Evolutionary conservation across 169 alveolate genomes (phyloP), one percentile per base, ranked within the genome.

Genomic region (Ichthyophthirius multifiliis): DNA sequence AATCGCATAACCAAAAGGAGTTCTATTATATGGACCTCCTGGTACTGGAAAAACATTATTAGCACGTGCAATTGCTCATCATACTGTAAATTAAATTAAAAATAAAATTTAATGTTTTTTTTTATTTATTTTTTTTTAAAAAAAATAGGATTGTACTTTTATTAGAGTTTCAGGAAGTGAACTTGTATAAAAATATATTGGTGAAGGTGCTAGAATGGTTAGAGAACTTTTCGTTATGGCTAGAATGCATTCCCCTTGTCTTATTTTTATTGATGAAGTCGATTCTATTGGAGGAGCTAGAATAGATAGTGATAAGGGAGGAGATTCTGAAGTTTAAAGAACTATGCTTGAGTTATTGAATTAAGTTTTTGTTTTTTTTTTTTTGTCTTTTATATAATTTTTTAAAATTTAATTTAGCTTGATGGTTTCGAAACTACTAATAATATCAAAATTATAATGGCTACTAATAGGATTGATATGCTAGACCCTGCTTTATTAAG

Each of bases 201-300:
- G 99, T 35, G 99, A 99, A 88, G 99, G 99, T 16, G 99, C 99
- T 0, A 94, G 99, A 35, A 97, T 98, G 98, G 99, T 99, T 27
- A 95, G 99, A 64, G 99, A 97, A 89, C 89, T 98, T 41, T 98
- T 98, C 91, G 98, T 95, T 18, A 95, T 98, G 99, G 99, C 99
- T 16, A 92, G 99, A 74, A 90, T 96, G 74, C 97, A 97, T 89
- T 97, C 98, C 67, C 99, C 99, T 6, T 97, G 99, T 85, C 95
- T 99, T 43, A 97, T 99, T 32, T 99, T 99, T 87, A 98, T 99
- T 95, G 99, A 99, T 84, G 99, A 99, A 86, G 97, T 98, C 27
- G 99, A 97, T 85, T 96, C 99, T 18, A 97, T 97, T 45, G 99
- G 99, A 18, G 98, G 99, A 15, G 92, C 93, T 37, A 92, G 99